These are phyloP conservation scores for Skeletonema marinoi DNA, from an alignment of 108 stramenopile species.

Conservation along the genomic window DNA sequence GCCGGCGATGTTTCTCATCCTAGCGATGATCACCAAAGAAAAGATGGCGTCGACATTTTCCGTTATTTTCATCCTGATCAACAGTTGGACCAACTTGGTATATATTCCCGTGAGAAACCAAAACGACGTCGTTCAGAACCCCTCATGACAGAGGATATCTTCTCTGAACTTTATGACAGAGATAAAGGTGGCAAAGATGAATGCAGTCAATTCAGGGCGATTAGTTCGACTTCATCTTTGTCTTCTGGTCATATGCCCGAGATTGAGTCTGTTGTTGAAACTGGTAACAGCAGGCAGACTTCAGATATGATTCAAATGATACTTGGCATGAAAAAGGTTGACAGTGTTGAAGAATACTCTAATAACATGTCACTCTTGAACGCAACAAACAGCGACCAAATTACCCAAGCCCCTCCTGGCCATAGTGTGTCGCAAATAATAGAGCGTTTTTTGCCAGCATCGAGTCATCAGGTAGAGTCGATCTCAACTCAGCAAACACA, in stretches of 20 bases:
- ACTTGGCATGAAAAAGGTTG: neutral
- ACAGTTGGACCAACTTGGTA: neutral
- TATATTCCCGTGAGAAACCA: neutral
- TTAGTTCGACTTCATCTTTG: neutral
- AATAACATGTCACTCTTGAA: neutral
- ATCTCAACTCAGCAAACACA: too few species aligned
- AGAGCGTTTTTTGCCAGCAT: neutral
- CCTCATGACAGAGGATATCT: neutral
- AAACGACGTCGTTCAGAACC: slow-evolving; percentile 1
- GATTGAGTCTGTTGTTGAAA: neutral
- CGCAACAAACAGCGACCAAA: neutral
- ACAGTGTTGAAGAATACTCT: neutral
- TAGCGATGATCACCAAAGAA: neutral
- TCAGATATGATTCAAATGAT: neutral
- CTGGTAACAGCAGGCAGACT: neutral
- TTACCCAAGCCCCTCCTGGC: neutral
- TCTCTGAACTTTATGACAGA: too few species aligned
- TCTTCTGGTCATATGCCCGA: neutral
- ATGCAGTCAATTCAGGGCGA: neutral
- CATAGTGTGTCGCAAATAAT: neutral
- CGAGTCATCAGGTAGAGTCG: neutral
- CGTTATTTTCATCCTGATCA: neutral
- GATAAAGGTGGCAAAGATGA: neutral
- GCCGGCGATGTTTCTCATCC: neutral
- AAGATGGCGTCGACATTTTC: neutral